Conservation (phyloP, 805 yeast species). For the Metschnikowia gelsemii region DNA sequence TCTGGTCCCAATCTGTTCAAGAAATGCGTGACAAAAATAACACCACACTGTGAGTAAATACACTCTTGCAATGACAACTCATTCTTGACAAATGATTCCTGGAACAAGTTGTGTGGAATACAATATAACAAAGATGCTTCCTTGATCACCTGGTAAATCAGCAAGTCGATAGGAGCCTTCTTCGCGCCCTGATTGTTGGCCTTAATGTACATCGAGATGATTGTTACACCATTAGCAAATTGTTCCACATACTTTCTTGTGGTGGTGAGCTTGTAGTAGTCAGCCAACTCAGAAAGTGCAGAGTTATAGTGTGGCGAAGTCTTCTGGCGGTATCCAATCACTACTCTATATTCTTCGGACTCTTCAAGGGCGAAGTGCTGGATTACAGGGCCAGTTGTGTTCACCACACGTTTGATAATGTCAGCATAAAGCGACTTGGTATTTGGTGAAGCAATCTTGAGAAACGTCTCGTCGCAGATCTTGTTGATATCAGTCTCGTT, state of each 20-base stretch:
- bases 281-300: constrained; percentile 81
- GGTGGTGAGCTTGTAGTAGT: constrained; percentile 80
- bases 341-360: constrained; percentile 78
- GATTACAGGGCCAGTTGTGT: constrained; percentile 88
- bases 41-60: constrained; percentile 90
- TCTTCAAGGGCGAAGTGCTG: constrained; percentile 80
- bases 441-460: constrained; percentile 71
- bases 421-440: constrained; percentile 77
- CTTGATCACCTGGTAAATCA: constrained; percentile 85
- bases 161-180: constrained; percentile 60
- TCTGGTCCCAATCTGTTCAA: constrained; percentile 92
- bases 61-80: constrained; percentile 90
- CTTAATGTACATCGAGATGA: constrained; percentile 81
- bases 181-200: constrained; percentile 20
- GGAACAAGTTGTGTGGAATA: constrained; percentile 83
- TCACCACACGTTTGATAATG: constrained; percentile 64
- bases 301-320: constrained; percentile 85
- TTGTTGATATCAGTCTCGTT: constrained; percentile 53
- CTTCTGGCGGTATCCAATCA: constrained; percentile 83
- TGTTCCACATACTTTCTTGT: constrained; percentile 93
- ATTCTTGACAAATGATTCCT: constrained; percentile 66
- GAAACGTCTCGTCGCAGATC: constrained; percentile 78
- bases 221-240: constrained; percentile 83
- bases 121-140: constrained; percentile 92
- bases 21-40: constrained; percentile 90